Evolutionary conservation across 139 green algal species (phyloP), one percentile per base, ranked within the genome.

Genomic region (Chlamydomonas schloesseri): DNA sequence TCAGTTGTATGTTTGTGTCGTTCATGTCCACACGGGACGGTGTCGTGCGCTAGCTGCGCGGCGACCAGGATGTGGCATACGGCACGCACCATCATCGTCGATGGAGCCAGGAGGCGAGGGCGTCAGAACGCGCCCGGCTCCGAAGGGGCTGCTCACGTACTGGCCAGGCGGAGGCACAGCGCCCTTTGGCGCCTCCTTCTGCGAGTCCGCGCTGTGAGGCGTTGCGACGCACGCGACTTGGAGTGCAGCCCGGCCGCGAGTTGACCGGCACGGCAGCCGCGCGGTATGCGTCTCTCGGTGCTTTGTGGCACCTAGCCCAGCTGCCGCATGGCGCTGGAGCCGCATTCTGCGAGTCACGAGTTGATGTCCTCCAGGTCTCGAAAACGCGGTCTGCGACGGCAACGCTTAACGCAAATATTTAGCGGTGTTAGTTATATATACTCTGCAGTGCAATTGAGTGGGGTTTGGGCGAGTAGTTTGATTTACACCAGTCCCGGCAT

Each of bases 81-180:
- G 8, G 28, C 60, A 53, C 67, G 37, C 33, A 83, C 68, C 67
- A 10, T 76, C 55, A 23, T 64, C 75, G 17, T 71, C 53, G n/a
- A n/a, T 28, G 64, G 42, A 42, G 36, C 65, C 53, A 8, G 42
- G 42, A 50, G 42, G 42, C 42, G 42, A 50, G 42, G 42, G 42
- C 57, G 17, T 34, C 13, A 60, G 78, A 26, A 86, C 29, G 23
- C 79, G 79, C 2, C 79, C 81, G 1, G 47, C 81, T 34, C 81
- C 81, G 65, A 65, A 87, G 8, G 81, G 57, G 23, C n/a, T 67
- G 31, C 33, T 53, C 53, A 82, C 18, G 26, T 81, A 86, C 60
- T 67, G 29, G 3, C 64, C 64, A 67, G 21, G 21, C n/a, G 28
- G 11, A n/a, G 33, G 13, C 0, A 58, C 21, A 8, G 34, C 33